Evolutionary conservation across 2,329 filamentous ascomycete genomes (phyloP).

Genomic region (Cladosporium austrohemisphaericum): DNA sequence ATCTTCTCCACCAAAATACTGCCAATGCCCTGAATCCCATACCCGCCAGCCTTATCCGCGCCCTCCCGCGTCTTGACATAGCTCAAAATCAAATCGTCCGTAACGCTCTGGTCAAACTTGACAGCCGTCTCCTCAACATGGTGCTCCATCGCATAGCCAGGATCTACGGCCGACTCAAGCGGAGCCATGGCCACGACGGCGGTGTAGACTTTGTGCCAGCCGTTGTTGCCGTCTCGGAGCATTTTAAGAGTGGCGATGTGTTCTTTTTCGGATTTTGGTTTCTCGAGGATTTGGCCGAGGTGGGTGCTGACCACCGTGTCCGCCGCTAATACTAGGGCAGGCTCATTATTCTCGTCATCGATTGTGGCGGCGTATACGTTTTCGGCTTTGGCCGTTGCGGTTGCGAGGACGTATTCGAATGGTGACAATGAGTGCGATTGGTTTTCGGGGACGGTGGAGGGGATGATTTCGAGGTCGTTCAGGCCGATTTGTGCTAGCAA

Average conservation of each 20-base stretch:
- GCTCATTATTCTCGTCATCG: conserved; percentile 60
- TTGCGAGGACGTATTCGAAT: conserved; percentile 86
- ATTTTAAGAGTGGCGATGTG: conserved; percentile 80
- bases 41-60: conserved; percentile 92
- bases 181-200: conserved; percentile 81
- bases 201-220: conserved; percentile 75
- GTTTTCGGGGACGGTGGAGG: conserved; percentile 80
- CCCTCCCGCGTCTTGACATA: conserved; percentile 86
- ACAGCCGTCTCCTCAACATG: conserved; percentile 89
- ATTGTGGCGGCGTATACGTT: conserved; percentile 64
- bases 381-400: conserved; percentile 77
- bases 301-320: conserved; percentile 84
- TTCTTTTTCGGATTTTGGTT: conserved; percentile 75
- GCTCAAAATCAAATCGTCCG: conserved; percentile 77
- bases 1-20: conserved; percentile 84
- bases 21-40: conserved; percentile 86
- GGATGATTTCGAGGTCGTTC: conserved; percentile 74
- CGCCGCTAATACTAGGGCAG: conserved; percentile 79
- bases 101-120: conserved; percentile 68
- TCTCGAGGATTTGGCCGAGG: conserved; percentile 79
- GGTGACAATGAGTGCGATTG: conserved; percentile 75
- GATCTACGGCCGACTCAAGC: conserved; percentile 71
- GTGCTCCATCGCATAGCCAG: conserved; percentile 78
- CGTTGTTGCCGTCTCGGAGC: conserved; percentile 65
- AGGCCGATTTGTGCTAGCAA: conserved; percentile 82